Conservation (phyloP, 2,329 filamentous ascomycete species). For the Penicillium carneum region DNA sequence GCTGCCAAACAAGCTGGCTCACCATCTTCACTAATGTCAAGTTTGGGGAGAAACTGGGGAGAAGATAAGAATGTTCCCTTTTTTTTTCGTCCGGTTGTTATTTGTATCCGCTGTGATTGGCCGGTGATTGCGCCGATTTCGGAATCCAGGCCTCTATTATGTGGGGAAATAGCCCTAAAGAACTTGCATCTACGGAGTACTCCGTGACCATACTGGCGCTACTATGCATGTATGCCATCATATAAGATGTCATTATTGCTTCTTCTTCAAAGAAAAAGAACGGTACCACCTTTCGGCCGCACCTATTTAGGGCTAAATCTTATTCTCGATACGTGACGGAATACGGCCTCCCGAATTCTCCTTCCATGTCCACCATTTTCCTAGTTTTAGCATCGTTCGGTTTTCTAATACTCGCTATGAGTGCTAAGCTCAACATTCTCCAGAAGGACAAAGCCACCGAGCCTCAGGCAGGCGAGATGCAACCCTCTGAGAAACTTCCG, state of each 20-base stretch:
- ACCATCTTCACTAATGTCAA: slow-evolving; percentile 42
- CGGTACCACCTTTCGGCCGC: background rate
- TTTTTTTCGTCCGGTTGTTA: slow-evolving; percentile 34
- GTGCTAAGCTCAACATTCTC: background rate
- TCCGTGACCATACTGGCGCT: too few relatives aligned
- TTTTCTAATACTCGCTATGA: background rate
- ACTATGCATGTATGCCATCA: too few relatives aligned
- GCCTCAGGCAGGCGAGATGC: background rate
- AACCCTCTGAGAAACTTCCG: background rate
- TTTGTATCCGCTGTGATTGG: slow-evolving; percentile 35
- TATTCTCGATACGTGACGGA: background rate
- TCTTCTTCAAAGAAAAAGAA: background rate
- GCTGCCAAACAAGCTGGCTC: slow-evolving; percentile 51
- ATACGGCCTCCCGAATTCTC: background rate
- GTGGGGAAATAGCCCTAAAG: slow-evolving; percentile 11
- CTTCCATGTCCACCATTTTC: background rate
- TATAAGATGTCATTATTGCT: too few relatives aligned
- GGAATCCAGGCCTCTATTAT: slow-evolving; percentile 20
- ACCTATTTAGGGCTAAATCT: background rate
- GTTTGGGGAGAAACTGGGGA: slow-evolving; percentile 25
- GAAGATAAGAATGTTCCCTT: slow-evolving; percentile 29
- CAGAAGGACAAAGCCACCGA: background rate
- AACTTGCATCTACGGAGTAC: background rate
- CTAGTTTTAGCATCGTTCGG: background rate
- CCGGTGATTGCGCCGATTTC: slow-evolving; percentile 31